Percentiles rank a stretch among this genome's conserved stretches.
phyloP scores from a whole-genome alignment of 2,329 filamentous ascomycete species.

The Madurella mycetomatis region DNA sequence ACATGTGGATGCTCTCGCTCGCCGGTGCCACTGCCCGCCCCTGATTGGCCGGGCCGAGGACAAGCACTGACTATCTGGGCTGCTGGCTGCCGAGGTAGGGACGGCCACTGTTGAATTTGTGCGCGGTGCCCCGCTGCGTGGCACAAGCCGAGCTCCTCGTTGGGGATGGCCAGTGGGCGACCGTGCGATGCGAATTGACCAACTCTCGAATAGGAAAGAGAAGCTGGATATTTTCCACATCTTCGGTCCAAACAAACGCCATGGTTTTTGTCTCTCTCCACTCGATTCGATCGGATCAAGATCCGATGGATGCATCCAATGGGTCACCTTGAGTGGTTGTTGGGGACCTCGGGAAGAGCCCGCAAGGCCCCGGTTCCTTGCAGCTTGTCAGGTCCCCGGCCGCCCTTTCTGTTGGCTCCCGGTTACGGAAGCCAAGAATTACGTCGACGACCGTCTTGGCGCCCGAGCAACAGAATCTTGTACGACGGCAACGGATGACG shows the following conservation, averaged over 20 bases:
- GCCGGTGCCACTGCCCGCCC: no score
- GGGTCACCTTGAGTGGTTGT: neutral
- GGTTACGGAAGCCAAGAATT: neutral
- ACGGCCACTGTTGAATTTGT: conserved; percentile 7
- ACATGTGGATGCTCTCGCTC: no score
- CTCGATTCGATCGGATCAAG: no score
- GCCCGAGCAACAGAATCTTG: no score
- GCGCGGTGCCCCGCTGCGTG: conserved; percentile 11
- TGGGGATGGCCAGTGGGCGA: no score
- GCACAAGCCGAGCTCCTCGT: neutral
- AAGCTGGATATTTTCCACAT: no score
- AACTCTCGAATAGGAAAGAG: no score
- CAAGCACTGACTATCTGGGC: conserved; percentile 4
- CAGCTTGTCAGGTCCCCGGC: neutral
- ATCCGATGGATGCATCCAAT: neutral
- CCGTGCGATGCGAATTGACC: no score
- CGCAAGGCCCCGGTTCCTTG: neutral
- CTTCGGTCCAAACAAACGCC: no score
- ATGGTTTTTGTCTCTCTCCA: no score
- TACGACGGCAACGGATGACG: no score
- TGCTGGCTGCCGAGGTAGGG: no score
- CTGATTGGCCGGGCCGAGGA: conserved; percentile 7
- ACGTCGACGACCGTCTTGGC: neutral
- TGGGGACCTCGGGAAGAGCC: neutral
- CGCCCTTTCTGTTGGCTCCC: neutral